phyloP scores from a whole-genome alignment of 306 rosid species.

The Sicyos baderoa region DNA sequence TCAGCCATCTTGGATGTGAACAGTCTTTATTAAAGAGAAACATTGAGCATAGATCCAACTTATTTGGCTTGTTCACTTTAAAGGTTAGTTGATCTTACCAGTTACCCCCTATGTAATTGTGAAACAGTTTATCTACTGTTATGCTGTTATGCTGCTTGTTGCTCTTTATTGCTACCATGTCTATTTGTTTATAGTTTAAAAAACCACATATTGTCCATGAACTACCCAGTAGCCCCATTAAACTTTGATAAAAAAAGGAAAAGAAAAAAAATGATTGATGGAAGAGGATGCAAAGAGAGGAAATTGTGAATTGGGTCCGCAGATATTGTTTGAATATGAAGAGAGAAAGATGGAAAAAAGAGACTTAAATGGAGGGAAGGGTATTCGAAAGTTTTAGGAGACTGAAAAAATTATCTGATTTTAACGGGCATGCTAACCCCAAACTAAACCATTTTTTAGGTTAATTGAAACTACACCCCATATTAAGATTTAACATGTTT shows the following conservation, averaged over 20 bases:
- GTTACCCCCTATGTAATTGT: not conserved
- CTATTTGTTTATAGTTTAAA: not conserved
- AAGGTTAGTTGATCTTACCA: constrained; percentile 48
- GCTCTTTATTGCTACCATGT: not conserved
- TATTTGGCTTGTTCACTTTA: constrained; percentile 70
- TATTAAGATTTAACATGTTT: not conserved
- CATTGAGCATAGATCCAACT: constrained; percentile 44
- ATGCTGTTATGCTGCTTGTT: not conserved
- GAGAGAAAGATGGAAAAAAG: too few relatives aligned
- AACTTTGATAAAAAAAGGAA: too few relatives aligned
- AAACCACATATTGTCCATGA: not conserved
- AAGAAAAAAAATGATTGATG: not conserved
- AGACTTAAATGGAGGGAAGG: too few relatives aligned
- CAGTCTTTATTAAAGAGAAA: constrained; percentile 35
- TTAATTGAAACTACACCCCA: too few relatives aligned
- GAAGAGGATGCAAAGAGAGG: not conserved
- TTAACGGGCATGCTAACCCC: too few relatives aligned
- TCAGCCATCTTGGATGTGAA: constrained; percentile 61
- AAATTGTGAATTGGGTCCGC: too few relatives aligned
- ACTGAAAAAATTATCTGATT: too few relatives aligned
- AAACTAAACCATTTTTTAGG: too few relatives aligned
- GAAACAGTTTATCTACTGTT: not conserved
- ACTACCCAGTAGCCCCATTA: not conserved
- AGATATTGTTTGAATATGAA: too few relatives aligned
- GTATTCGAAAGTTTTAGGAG: too few relatives aligned